These are phyloP conservation scores for Cadophora luteo-olivacea DNA, from an alignment of 2,329 filamentous ascomycete species.

Conservation along the genomic window DNA sequence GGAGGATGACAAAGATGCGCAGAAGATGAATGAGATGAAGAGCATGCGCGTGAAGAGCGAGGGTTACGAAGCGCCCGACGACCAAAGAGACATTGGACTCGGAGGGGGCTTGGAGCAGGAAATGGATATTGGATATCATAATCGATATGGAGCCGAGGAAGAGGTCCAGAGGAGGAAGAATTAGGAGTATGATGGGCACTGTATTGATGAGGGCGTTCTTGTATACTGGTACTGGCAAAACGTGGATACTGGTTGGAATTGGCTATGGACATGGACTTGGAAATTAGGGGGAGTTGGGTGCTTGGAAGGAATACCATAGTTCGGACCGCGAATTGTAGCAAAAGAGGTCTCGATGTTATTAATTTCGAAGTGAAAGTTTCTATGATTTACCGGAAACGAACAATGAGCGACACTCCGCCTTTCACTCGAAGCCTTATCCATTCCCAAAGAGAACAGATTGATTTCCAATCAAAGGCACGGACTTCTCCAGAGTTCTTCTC, in stretches of 20 bases:
- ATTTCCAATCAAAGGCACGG: background rate
- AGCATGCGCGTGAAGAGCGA: conserved; percentile 21
- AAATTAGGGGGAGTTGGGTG: background rate
- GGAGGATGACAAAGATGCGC: conserved; percentile 39
- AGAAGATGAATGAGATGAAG: conserved; percentile 34
- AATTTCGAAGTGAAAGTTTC: background rate
- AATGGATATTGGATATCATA: conserved; percentile 40
- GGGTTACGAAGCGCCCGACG: conserved; percentile 33
- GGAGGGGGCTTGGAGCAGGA: conserved; percentile 27
- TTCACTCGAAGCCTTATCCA: background rate
- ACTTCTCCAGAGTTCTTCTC: background rate
- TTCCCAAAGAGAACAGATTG: background rate
- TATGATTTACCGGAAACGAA: background rate
- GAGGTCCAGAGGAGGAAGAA: conserved; percentile 22
- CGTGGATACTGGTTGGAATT: background rate
- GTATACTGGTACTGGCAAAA: background rate
- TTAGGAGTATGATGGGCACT: background rate
- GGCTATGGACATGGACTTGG: background rate
- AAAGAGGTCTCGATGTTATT: no score
- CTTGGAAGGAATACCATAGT: background rate
- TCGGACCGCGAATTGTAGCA: background rate
- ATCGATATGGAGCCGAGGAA: conserved; percentile 37
- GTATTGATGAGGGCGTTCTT: background rate
- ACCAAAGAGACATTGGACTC: conserved; percentile 18
- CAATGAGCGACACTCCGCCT: background rate